Conservation (phyloP, 2,329 filamentous ascomycete species). For the Leptographium wingfieldii region DNA sequence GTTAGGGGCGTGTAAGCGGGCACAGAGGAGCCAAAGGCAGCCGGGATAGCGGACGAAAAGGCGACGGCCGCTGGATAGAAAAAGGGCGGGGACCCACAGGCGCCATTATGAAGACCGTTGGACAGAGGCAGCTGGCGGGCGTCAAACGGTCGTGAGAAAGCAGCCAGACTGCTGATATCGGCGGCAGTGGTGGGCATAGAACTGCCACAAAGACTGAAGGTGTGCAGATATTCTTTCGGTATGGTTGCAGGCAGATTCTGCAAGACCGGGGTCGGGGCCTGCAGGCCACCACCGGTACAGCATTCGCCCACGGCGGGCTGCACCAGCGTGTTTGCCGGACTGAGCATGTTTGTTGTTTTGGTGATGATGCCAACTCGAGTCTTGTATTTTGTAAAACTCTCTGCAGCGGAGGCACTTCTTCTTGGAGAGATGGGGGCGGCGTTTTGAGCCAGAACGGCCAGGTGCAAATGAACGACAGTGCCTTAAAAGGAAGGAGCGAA, state of each 20-base stretch:
- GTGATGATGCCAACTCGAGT: neutral
- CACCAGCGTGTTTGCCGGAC: neutral
- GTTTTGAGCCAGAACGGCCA: neutral
- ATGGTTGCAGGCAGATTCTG: neutral
- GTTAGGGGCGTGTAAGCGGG: neutral
- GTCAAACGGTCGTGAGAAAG: neutral
- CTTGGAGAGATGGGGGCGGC: neutral
- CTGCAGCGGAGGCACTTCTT: neutral
- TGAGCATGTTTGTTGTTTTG: neutral
- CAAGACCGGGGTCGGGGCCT: neutral
- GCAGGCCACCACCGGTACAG: neutral
- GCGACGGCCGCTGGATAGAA: neutral
- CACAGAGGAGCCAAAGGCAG: neutral
- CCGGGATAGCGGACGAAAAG: neutral
- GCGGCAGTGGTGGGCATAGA: neutral
- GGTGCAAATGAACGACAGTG: neutral
- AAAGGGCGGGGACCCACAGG: neutral
- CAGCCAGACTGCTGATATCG: neutral
- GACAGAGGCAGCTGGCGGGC: neutral
- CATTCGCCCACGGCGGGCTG: neutral
- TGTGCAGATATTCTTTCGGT: neutral
- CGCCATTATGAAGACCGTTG: neutral
- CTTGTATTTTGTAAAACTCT: neutral
- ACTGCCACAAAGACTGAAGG: neutral
- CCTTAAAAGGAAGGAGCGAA: neutral